These are phyloP conservation scores for Dactylonectria estremocensis DNA, from an alignment of 2,329 filamentous ascomycete genomes.

Conservation along the genomic window DNA sequence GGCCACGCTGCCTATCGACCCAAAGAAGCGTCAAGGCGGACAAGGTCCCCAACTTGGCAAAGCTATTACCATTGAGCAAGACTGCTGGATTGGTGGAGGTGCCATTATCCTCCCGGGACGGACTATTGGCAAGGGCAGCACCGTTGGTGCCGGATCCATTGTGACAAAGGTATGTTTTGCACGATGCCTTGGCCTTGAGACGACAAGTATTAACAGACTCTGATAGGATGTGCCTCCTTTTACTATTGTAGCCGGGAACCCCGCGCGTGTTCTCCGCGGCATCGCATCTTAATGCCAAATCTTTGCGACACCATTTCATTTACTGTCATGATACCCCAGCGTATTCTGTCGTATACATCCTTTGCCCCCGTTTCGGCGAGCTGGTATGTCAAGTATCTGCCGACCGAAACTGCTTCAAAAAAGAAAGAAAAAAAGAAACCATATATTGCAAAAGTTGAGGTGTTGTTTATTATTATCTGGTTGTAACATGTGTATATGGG, in stretches of 20 bases:
- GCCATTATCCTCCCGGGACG: slow-evolving; percentile 85
- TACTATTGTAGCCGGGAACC: slow-evolving; percentile 79
- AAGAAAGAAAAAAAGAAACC: slow-evolving; percentile 8
- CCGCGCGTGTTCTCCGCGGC: slow-evolving; percentile 70
- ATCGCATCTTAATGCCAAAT: slow-evolving; percentile 48
- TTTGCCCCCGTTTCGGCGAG: slow-evolving; percentile 23
- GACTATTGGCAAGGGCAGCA: slow-evolving; percentile 83
- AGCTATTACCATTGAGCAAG: slow-evolving; percentile 84
- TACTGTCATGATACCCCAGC: slow-evolving; percentile 53
- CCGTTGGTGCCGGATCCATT: slow-evolving; percentile 86
- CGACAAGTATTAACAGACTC: slow-evolving; percentile 36
- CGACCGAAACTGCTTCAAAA: slow-evolving; percentile 9
- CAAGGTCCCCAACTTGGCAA: slow-evolving; percentile 80
- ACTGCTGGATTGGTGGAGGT: slow-evolving; percentile 86
- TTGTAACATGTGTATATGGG: slow-evolving; percentile 24
- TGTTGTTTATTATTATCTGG: slow-evolving; percentile 35
- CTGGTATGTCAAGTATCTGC: slow-evolving; percentile 1
- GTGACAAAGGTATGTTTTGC: slow-evolving; percentile 78
- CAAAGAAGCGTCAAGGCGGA: slow-evolving; percentile 80
- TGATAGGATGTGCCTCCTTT: slow-evolving; percentile 75
- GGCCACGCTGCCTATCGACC: slow-evolving; percentile 80
- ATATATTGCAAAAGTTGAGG: slow-evolving; percentile 35
- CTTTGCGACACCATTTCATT: slow-evolving; percentile 36
- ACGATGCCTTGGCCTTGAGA: not conserved
- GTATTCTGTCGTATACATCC: slow-evolving; percentile 45